Evolutionary conservation across 1,284 basidiomycete genomes (phyloP).

Genomic region (Marasmius sp.): DNA sequence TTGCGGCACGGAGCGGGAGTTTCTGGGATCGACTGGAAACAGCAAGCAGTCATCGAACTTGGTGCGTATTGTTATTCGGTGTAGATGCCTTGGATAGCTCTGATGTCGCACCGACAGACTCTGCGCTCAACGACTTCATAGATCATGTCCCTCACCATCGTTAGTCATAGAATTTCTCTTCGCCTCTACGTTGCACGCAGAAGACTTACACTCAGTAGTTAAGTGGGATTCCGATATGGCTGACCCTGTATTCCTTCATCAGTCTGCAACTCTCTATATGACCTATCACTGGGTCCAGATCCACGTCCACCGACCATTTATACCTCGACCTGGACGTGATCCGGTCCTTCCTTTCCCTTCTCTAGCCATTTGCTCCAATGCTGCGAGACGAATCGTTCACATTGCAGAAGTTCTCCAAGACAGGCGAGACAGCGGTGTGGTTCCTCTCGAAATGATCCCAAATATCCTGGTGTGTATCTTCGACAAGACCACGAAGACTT

Average conservation of each 20-base stretch:
- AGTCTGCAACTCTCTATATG: neutral
- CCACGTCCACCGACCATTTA: conserved; percentile 53
- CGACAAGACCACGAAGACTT: no score
- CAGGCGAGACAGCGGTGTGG: no score
- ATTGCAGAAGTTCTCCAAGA: conserved; percentile 35
- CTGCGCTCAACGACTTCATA: conserved; percentile 50
- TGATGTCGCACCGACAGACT: conserved; percentile 38
- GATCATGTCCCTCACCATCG: conserved; percentile 43
- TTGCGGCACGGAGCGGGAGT: conserved; percentile 24
- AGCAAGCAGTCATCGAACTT: conserved; percentile 25
- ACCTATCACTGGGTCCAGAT: conserved; percentile 45
- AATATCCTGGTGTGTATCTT: no score
- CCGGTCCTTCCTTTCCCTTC: conserved; percentile 37
- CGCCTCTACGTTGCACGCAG: no score
- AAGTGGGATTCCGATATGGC: neutral
- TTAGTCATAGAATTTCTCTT: conserved; percentile 18
- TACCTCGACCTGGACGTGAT: conserved; percentile 34
- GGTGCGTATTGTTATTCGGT: neutral
- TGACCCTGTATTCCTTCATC: conserved; percentile 2
- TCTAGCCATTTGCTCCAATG: conserved; percentile 51
- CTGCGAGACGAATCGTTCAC: conserved; percentile 45
- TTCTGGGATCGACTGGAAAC: conserved; percentile 22
- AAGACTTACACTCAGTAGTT: neutral
- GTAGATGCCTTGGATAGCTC: neutral
- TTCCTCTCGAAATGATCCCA: no score